phyloP scores from a whole-genome alignment of 163 green algal genomes.

The Scenedesmus sp. region DNA sequence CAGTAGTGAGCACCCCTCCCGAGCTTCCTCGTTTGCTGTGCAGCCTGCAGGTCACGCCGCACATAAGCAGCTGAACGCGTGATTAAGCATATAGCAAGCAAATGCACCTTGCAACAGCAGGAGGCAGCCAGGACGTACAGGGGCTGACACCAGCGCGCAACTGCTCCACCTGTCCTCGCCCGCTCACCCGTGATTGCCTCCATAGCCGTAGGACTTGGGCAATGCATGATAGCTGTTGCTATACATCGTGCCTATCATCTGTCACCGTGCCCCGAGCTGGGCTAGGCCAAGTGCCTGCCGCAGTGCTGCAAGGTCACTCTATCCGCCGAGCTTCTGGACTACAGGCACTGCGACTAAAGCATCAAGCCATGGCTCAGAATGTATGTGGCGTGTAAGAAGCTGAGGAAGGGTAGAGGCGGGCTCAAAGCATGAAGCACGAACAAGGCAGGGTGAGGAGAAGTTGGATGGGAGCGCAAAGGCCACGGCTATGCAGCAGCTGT shows the following conservation, averaged over 20 bases:
- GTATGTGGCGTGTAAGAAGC: not conserved
- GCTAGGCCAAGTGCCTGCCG: not conserved
- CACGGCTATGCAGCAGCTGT: not conserved
- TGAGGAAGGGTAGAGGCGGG: not conserved
- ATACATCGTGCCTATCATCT: constrained; percentile 53
- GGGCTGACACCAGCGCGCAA: constrained; percentile 14
- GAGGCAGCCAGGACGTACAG: not conserved
- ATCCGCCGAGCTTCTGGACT: not conserved
- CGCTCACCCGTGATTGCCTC: constrained; percentile 10
- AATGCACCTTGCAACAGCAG: not conserved
- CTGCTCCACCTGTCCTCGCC: not conserved
- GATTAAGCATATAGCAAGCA: not conserved
- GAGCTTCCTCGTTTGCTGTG: not conserved
- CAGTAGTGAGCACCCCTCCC: not conserved
- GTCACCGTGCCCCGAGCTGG: not conserved
- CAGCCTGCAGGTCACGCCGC: not conserved
- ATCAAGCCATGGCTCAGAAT: not conserved
- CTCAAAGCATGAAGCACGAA: not conserved
- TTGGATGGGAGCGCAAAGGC: not conserved
- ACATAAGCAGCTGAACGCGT: not conserved
- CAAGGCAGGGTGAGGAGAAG: not conserved
- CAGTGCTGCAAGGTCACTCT: not conserved
- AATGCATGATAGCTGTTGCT: constrained; percentile 3
- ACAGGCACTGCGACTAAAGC: not conserved
- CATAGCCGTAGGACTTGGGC: constrained; percentile 26